Evolutionary conservation across 495 filamentous ascomycete genomes (phyloP), one percentile per base, ranked within the genome.

Genomic region (Lepraria neglecta): DNA sequence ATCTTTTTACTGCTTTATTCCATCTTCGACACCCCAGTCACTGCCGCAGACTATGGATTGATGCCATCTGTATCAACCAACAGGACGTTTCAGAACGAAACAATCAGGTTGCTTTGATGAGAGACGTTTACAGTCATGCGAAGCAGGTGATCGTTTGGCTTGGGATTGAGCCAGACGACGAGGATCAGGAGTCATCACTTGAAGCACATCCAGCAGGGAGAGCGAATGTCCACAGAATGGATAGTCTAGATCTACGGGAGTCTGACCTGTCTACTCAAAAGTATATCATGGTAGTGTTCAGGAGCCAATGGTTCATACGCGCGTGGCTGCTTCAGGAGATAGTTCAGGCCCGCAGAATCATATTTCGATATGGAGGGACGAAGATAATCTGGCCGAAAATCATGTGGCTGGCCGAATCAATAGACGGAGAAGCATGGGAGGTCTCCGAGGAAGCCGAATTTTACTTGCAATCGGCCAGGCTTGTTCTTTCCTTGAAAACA

Each of bases 1-100:
- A 35, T 3, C 10, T 4, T 6, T 35, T 6, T 35, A 35, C 6
- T 35, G 3, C 33, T 35, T 11, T 35, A 11, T 35, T 35, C 10
- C 33, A 35, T 11, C 33, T 50, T 50, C 47, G 47, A n/a, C 19
- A 24, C 27, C 12, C 47, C 12, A 27, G 21, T 12, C 19, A 27
- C 4, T n/a, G 12, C 10, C 21, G 4, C 21, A 24, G 12, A n/a
- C 15, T 50, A 3, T 35, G 24, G 58, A 51, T 68, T 12, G 69
- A 71, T 44, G 65, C 68, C 5, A 45, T 71, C 17, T 71, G 69
- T 52, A 70, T 72, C 60, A 64, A 72, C 60, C 67, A 73, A 50
- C 40, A 53, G 58, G 59, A 72, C 27, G 35, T 64, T 11, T 10
- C 11, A 0, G 70, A 74, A 51, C 55, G 66, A 45, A 57, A 56